Percentiles rank a stretch among this genome's conserved stretches.
These are phyloP conservation scores for Penicillium soppii DNA, from an alignment of 495 filamentous ascomycete genomes.

Conservation along the genomic window DNA sequence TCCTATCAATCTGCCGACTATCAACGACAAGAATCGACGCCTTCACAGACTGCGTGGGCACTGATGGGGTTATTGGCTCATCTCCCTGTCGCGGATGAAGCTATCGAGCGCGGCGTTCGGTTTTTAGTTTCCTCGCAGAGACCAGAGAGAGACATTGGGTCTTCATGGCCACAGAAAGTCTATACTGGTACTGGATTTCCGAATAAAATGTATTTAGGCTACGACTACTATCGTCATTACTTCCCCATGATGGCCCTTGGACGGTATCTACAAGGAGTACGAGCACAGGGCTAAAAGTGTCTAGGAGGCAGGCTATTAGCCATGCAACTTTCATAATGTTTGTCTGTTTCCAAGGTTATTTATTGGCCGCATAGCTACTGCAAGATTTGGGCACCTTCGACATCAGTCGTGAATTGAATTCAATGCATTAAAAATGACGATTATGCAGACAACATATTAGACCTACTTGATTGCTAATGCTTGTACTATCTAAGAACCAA, in stretches of 20 bases:
- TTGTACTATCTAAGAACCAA: no score
- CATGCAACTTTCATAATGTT: no score
- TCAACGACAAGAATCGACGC: constrained; percentile 9
- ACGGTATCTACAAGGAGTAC: constrained; percentile 28
- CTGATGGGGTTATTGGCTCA: constrained; percentile 28
- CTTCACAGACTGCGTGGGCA: constrained; percentile 40
- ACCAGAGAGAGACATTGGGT: background rate
- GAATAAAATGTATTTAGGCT: constrained; percentile 33
- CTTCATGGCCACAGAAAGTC: constrained; percentile 25
- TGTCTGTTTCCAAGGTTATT: no score
- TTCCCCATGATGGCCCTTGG: constrained; percentile 44
- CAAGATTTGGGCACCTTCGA: no score
- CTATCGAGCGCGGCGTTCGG: constrained; percentile 21
- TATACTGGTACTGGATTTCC: constrained; percentile 42
- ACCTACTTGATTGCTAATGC: no score
- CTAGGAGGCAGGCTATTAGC: no score
- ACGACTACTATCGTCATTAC: constrained; percentile 34
- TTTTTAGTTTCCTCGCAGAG: constrained; percentile 10
- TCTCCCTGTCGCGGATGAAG: constrained; percentile 4
- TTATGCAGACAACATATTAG: no score
- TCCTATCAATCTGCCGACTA: constrained; percentile 24
- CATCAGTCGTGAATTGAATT: no score
- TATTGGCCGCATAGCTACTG: no score
- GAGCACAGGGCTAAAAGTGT: no score
- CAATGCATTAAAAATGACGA: no score